Evolutionary conservation across 352 stramenopile genomes (phyloP), one percentile per base, ranked within the genome.

Genomic region (Pythium aristosporum): DNA sequence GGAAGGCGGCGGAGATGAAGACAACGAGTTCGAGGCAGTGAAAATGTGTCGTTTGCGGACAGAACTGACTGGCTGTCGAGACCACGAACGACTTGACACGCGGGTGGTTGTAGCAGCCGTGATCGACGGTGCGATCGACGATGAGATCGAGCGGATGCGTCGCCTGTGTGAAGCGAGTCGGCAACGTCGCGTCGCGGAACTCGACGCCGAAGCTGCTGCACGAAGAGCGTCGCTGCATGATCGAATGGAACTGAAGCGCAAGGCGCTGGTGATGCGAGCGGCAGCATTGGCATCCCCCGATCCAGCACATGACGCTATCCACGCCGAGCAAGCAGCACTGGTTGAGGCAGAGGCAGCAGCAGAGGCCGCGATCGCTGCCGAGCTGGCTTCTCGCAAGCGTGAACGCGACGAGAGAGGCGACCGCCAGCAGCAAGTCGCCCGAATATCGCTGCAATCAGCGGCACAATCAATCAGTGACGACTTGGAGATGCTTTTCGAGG

Each of bases 221-320:
- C 53, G 54, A n/a, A 68, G 62, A 36, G 55, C 37, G 11, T 12
- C 36, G 15, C 41, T 68, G 32, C 16, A 42, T 1, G 54, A 63
- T 25, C 46, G 62, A 3, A 48, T 68, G 37, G 47, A 51, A 9
- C 41, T 60, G 23, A 68, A 59, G 32, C 62, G 62, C 6, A 58
- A 60, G 21, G 53, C 55, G 3, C 39, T 63, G 7, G 41, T 43
- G n/a, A 48, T 60, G 44, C n/a, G 18, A 13, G 43, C 34, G 7
- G 37, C 34, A 28, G 16, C 43, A 7, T 0, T 20, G 18, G 18
- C 43, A 20, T 8, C 43, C 25, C 1, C 8, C 32, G 23, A 25
- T 44, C 48, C 28, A 16, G 7, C 15, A 21, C 48, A 7, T 15
- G 48, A 54, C 30, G 48, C 9, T 8, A 39, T 54, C 11, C 5